Conservation (phyloP, 257 asterid species). For the Apocynum venetum region DNA sequence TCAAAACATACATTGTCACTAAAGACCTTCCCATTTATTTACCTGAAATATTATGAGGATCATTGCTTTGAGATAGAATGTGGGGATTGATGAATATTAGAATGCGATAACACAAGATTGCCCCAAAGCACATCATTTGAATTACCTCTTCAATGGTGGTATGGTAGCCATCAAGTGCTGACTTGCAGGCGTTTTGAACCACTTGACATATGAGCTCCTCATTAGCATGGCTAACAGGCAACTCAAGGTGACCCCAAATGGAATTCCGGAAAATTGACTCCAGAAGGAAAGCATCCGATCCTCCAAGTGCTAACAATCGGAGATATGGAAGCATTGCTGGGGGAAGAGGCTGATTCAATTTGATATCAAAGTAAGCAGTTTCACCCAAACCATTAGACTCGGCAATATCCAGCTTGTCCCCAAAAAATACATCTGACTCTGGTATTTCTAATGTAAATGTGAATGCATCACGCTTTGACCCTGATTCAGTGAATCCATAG, state of each 20-base stretch:
- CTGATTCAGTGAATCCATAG: conserved; percentile 76
- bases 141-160: conserved; percentile 89
- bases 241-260: conserved; percentile 72
- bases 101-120: background rate
- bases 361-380: conserved; percentile 71
- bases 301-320: conserved; percentile 74
- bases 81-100: background rate
- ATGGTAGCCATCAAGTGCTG: conserved; percentile 71
- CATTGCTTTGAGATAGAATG: background rate
- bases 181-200: conserved; percentile 57
- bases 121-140: background rate
- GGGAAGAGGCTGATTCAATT: conserved; percentile 70
- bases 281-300: conserved; percentile 78
- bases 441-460: conserved; percentile 81
- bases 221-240: conserved; percentile 76
- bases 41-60: background rate
- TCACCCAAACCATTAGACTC: conserved; percentile 69
- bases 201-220: conserved; percentile 86
- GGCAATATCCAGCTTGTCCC: conserved; percentile 82
- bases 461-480: conserved; percentile 62
- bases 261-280: conserved; percentile 74
- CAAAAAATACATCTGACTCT: conserved; percentile 61
- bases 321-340: conserved; percentile 70
- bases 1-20: background rate
- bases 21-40: background rate